Base-by-base conservation (phyloP, 495 filamentous ascomycete genomes). In the Penicillium arizonense region DNA sequence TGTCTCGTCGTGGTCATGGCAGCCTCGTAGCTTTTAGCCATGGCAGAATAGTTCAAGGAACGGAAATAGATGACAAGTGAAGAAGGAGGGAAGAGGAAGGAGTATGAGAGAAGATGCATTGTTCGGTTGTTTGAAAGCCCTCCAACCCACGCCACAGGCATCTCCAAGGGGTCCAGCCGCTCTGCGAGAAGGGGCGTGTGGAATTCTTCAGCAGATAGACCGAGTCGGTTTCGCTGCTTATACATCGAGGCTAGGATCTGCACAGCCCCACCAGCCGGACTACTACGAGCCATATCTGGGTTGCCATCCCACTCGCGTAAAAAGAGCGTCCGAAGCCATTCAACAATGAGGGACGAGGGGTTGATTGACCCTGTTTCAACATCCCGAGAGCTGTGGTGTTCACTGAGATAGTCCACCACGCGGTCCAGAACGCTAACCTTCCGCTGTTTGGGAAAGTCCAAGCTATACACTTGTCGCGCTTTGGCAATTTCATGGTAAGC, bases 21-120 rank as follows among this genome's bases (percentile, higher is more conserved):
- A 41, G 82, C 77, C 59, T 93, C 88, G 59, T 82, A 89, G 7
- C 85, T 78, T 42, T 84, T 82, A 20, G 82, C 88, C 92, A 97
- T 96, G 23, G 78, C 77, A 0, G 85, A 83, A 57, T 88, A 87
- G 59, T 96, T 96, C 51, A 96, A 82, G n/a, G 90, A 82, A 4
- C 92, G 87, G 61, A 96, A 96, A 61, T 91, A 96, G 0, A 84
- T 86, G 34, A 96, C 86, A 7, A 94, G 70, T 11, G 81, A 81
- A 1, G 85, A 76, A 0, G 85, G 82, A 24, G 78, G 83, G 45
- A 96, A 96, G 0, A 97, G 74, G 65, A 89, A 96, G 2, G 90
- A 81, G 54, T 88, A 89, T 36, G 90, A 86, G 3, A 97, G 73
- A 1, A 96, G 72, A 65, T 97, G 92, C 33, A 88, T 68, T 3